These are phyloP conservation scores for Malassezia slooffiae DNA, from an alignment of 1,284 basidiomycete species.

Conservation along the genomic window DNA sequence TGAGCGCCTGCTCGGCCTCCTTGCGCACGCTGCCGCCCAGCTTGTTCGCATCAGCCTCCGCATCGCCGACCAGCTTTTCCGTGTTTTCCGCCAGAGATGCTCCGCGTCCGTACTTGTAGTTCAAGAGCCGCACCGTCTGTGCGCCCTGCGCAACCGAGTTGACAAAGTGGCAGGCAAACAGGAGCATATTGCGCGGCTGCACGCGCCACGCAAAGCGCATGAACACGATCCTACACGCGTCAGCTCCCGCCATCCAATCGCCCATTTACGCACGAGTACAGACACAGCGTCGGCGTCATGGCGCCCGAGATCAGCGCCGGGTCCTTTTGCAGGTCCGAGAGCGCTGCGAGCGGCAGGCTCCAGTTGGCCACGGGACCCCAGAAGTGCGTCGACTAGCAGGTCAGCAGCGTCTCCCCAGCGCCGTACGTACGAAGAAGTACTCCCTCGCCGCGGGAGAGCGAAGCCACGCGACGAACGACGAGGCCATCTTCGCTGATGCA, in stretches of 20 bases:
- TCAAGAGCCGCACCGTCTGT: constrained; percentile 29
- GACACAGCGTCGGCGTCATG: constrained; percentile 37
- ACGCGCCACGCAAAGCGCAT: constrained; percentile 45
- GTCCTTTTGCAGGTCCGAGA: constrained; percentile 41
- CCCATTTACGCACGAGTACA: constrained; percentile 25
- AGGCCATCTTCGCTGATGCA: constrained; percentile 20
- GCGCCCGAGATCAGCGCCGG: constrained; percentile 42
- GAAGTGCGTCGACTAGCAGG: constrained; percentile 40
- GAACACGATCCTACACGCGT: constrained; percentile 29
- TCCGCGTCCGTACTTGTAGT: constrained; percentile 1
- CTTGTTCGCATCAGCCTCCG: too few relatives aligned
- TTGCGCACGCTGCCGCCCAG: too few relatives aligned
- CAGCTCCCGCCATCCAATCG: neutral
- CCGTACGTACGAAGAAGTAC: constrained; percentile 40
- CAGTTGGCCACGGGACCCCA: constrained; percentile 46
- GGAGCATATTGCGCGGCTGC: constrained; percentile 41
- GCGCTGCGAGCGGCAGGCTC: constrained; percentile 43
- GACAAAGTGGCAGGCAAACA: constrained; percentile 41
- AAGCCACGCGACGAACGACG: constrained; percentile 38
- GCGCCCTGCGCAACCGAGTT: constrained; percentile 38
- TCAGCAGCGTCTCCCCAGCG: neutral
- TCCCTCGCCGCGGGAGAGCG: constrained; percentile 40
- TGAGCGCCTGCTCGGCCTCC: too few relatives aligned
- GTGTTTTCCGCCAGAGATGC: too few relatives aligned
- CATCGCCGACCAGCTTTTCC: too few relatives aligned